Base-by-base conservation (phyloP, 495 filamentous ascomycete species). In the Pyrenopolyporus hunteri region DNA sequence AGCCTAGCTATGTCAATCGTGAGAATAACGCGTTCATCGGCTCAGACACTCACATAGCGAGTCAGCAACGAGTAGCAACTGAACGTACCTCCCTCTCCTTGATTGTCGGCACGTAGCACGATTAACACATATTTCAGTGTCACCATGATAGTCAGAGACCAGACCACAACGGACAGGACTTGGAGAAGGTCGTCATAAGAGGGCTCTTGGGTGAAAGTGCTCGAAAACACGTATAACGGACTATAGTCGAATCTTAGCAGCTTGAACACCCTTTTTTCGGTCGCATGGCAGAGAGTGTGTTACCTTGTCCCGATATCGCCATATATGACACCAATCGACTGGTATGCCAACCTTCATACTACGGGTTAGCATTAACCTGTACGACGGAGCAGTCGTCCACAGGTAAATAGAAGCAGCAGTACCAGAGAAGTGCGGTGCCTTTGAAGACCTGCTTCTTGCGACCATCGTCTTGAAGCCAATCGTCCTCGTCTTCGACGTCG, bases 81-180 rank as follows among this genome's bases (percentile, higher is more conserved):
- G 64, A 92, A 92, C 1, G 88, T 92, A 42, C 89, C 89, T 5
- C 89, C 89, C 69, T 92, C 88, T 28, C 89, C 89, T 52, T 90
- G 87, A 67, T 91, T 87, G 72, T 92, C 89, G 17, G 88, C 87
- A 19, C 73, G 74, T 16, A 92, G 76, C 22, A 91, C 82, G 63
- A 91, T 84, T 28, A 88, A 70, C 11, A 88, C 74, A 59, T 91
- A 92, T 71, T 92, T 92, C 53, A 91, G 67, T 6, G 82, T 88
- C 9, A 91, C 88, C 76, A 91, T 88, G 42, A 91, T 74, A 16
- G 84, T 87, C 19, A 92, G 71, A 1, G 85, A 80, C 89, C 89
- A 92, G 23, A 91, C 83, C 42, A 92, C 83, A 42, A 92, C 77
- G 4, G 89, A 92, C 0, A 90, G 76, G 0, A 84, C 88, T 3